A percentile compares a stretch with the other conserved stretches of the same genome.
These are phyloP conservation scores for Cyberlindnera galapagoensis DNA, from an alignment of 805 yeast genomes.

Conservation along the genomic window DNA sequence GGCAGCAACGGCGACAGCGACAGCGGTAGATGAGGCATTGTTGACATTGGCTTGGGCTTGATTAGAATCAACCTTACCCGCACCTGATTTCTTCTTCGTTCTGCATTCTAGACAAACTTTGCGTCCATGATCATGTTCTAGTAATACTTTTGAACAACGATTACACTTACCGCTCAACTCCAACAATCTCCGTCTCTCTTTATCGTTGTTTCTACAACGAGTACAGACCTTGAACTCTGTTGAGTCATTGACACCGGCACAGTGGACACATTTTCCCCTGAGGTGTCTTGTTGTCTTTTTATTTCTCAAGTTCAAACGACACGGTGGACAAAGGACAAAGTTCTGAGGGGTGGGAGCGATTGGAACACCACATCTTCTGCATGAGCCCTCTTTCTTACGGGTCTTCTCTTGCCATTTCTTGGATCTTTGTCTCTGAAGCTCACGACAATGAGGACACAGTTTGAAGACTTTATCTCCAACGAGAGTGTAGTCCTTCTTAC, in stretches of 20 bases:
- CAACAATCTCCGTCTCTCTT: constrained; percentile 45
- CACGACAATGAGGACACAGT: constrained; percentile 60
- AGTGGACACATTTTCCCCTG: constrained; percentile 62
- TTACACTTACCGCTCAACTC: constrained; percentile 57
- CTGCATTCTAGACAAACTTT: constrained; percentile 55
- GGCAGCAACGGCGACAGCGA: constrained; percentile 9
- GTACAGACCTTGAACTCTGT: constrained; percentile 56
- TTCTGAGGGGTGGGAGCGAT: constrained; percentile 45
- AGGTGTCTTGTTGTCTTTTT: constrained; percentile 54
- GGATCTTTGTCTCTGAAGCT: constrained; percentile 54
- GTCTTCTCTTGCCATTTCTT: constrained; percentile 61
- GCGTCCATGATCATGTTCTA: constrained; percentile 39
- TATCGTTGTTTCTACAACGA: constrained; percentile 58
- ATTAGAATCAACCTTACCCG: too few relatives aligned
- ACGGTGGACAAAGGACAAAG: constrained; percentile 54
- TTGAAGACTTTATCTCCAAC: constrained; percentile 36
- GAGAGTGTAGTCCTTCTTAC: constrained; percentile 54
- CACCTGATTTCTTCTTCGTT: constrained; percentile 42
- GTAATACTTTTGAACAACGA: constrained; percentile 49
- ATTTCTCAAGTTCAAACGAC: constrained; percentile 47
- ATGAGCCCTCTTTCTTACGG: constrained; percentile 52
- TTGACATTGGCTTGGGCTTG: too few relatives aligned
- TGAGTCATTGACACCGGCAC: constrained; percentile 49
- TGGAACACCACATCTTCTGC: constrained; percentile 55
- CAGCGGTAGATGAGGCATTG: too few relatives aligned